Conservation (phyloP, 805 yeast genomes). For the Ogataea saltuana region DNA sequence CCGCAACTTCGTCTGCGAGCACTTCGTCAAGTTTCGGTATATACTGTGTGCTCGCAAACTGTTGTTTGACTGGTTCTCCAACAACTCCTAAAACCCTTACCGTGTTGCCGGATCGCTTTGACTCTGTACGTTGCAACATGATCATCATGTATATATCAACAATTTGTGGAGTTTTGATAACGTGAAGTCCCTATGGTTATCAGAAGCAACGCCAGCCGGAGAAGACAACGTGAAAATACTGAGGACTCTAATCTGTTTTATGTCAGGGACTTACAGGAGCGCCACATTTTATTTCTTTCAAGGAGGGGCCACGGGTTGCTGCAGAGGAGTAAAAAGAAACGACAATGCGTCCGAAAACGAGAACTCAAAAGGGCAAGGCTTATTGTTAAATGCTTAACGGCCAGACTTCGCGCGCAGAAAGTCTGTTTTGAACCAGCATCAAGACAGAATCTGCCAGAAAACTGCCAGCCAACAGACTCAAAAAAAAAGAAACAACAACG, state of each 20-base stretch:
- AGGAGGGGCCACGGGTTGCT: not conserved
- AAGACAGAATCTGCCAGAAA: not conserved
- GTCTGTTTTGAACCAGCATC: not conserved
- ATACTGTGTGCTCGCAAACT: slow-evolving; percentile 2
- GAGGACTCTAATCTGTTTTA: slow-evolving; percentile 3
- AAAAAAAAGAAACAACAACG: not conserved
- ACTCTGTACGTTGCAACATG: slow-evolving; percentile 1
- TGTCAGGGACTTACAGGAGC: slow-evolving; percentile 12
- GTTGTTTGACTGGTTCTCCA: slow-evolving; percentile 1
- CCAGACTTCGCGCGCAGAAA: not conserved
- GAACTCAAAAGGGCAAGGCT: too few relatives aligned
- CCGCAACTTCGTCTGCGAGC: slow-evolving; percentile 27
- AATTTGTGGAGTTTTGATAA: too few relatives aligned
- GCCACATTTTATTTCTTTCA: slow-evolving; percentile 5
- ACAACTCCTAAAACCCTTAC: not conserved
- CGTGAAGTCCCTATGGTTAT: too few relatives aligned
- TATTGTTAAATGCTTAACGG: slow-evolving; percentile 4
- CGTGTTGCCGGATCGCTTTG: not conserved
- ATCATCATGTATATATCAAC: not conserved
- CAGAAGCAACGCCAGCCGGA: too few relatives aligned
- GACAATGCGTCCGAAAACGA: not conserved
- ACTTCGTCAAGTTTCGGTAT: slow-evolving; percentile 34
- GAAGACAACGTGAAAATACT: too few relatives aligned
- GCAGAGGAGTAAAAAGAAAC: slow-evolving; percentile 2
- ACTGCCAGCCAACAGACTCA: not conserved